Percentiles rank a stretch among this genome's conserved stretches.
Conservation (phyloP, 2,329 filamentous ascomycete genomes). For the Fusarium odoratissimum region DNA sequence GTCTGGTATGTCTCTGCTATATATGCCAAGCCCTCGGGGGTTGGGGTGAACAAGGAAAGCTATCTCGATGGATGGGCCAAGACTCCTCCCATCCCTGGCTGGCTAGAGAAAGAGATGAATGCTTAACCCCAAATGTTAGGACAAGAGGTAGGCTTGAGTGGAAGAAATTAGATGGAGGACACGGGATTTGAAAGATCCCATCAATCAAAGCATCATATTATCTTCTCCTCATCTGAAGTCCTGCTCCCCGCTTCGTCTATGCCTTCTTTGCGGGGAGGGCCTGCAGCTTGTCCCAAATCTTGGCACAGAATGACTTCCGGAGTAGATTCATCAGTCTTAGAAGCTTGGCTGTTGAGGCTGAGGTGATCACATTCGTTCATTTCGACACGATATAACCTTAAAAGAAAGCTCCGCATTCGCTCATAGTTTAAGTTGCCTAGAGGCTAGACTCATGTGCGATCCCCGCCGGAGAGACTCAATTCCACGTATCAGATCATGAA, state of each 20-base stretch:
- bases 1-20: conserved; percentile 78
- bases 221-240: conserved; percentile 32
- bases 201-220: conserved; percentile 39
- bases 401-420: conserved; percentile 23
- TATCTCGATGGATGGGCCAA: conserved; percentile 72
- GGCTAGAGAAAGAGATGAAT: conserved; percentile 67
- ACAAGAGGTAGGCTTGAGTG: conserved; percentile 10
- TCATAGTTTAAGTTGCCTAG: conserved; percentile 2
- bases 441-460: conserved; percentile 13
- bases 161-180: conserved; percentile 18
- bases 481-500: conserved; percentile 39
- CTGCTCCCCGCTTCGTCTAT: conserved; percentile 20
- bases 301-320: conserved; percentile 31
- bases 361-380: conserved; percentile 28
- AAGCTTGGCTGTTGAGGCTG: conserved; percentile 33
- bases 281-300: conserved; percentile 18
- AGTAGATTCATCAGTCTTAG: conserved; percentile 17
- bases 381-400: conserved; percentile 29
- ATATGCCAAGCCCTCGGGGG: conserved; percentile 73
- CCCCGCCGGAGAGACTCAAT: conserved; percentile 28
- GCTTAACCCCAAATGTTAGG: conserved; percentile 32
- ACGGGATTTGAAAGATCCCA: conserved; percentile 35
- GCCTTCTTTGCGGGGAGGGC: conserved; percentile 27
- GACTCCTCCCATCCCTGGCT: conserved; percentile 67
- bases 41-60: conserved; percentile 61